A percentile compares a stretch with the other conserved stretches of the same genome.
These are phyloP conservation scores for Cystobasidium sp. DNA, from an alignment of 1,284 basidiomycete genomes.

Conservation along the genomic window DNA sequence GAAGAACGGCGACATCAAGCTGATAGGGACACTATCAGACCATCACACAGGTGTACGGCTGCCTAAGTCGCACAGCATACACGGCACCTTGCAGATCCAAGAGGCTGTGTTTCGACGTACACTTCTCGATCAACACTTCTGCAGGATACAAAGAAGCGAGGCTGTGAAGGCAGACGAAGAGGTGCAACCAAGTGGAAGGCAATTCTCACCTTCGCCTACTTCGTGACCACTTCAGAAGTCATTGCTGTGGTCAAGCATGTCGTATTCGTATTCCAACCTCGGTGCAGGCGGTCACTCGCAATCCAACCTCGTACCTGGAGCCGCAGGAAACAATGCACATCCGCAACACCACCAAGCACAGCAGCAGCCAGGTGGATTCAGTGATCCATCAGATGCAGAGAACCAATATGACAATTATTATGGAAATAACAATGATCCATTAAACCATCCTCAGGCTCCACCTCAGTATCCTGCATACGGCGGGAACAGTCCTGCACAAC, in stretches of 20 bases:
- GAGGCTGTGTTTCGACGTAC: too few relatives aligned
- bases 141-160: too few relatives aligned
- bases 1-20: too few relatives aligned
- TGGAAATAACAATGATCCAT: neutral
- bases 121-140: too few relatives aligned
- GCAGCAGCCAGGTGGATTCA: neutral
- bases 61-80: too few relatives aligned
- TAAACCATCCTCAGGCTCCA: neutral
- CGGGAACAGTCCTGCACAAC: conserved; percentile 20
- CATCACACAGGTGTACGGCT: too few relatives aligned
- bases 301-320: conserved; percentile 3
- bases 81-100: too few relatives aligned
- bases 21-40: too few relatives aligned
- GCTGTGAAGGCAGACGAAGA: too few relatives aligned
- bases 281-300: conserved; percentile 7
- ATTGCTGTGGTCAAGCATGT: neutral
- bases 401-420: conserved; percentile 25
- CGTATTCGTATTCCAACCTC: conserved; percentile 19
- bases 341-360: neutral
- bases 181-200: too few relatives aligned
- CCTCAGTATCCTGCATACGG: conserved; percentile 18
- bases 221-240: neutral
- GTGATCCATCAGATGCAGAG: conserved; percentile 16
- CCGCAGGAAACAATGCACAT: conserved; percentile 3
- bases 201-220: neutral